Percentiles rank a stretch among this genome's conserved stretches.
Evolutionary conservation across 306 rosid genomes (phyloP).

Genomic region (Malus sylvestris): DNA sequence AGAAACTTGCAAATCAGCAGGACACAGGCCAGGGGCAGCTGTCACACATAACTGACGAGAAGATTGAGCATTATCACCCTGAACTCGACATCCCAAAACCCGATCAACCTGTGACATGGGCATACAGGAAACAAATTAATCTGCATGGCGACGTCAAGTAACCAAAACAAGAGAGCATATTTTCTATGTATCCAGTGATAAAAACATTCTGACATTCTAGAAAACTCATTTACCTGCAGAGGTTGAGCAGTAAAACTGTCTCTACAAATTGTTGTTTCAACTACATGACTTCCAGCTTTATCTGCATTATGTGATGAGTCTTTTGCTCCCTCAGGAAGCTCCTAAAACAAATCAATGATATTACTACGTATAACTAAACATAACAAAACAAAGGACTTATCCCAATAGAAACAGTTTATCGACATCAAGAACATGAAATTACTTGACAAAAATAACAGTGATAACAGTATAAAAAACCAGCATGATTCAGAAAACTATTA

Average conservation of each 20-base stretch:
- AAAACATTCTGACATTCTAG: slow-evolving; percentile 4
- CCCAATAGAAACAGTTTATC: background rate
- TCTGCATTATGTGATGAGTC: slow-evolving; percentile 30
- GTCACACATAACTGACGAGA: slow-evolving; percentile 38
- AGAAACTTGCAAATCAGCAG: slow-evolving; percentile 40
- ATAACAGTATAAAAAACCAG: background rate
- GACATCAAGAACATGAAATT: background rate
- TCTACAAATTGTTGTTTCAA: slow-evolving; percentile 29
- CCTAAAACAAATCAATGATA: slow-evolving; percentile 41
- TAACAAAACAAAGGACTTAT: background rate
- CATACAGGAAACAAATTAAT: slow-evolving; percentile 13
- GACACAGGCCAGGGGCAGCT: slow-evolving; percentile 35
- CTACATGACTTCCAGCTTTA: slow-evolving; percentile 36
- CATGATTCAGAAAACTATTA: background rate
- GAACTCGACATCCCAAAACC: slow-evolving; percentile 87
- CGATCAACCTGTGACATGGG: slow-evolving; percentile 73
- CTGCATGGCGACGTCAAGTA: slow-evolving; percentile 11
- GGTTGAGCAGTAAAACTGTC: slow-evolving; percentile 36
- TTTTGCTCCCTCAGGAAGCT: slow-evolving; percentile 41
- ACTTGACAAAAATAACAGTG: background rate
- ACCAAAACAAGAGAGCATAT: slow-evolving; percentile 10
- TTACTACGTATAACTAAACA: background rate
- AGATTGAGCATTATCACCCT: slow-evolving; percentile 36
- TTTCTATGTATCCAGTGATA: slow-evolving; percentile 4
- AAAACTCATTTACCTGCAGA: slow-evolving; percentile 57